Evolutionary conservation across 164 flowering plant species (phyloP).

Genomic region (Houttuynia cordata): DNA sequence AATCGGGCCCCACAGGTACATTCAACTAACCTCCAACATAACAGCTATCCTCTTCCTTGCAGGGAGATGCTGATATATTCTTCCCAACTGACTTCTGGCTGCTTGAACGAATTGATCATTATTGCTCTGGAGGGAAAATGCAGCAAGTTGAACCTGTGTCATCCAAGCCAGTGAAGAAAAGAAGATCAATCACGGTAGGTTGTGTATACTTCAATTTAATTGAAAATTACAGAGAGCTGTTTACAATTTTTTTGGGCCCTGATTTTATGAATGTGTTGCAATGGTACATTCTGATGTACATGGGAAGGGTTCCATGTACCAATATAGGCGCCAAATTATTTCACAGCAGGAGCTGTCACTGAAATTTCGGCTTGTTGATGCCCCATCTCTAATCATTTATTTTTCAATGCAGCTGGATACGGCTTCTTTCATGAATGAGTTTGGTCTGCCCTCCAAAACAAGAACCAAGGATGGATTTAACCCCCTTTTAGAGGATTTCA

Average conservation of each 20-base stretch:
- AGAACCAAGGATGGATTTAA: constrained; percentile 96
- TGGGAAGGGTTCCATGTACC: no score
- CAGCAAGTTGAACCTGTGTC: constrained; percentile 19
- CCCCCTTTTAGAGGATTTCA: constrained; percentile 92
- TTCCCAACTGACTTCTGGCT: constrained; percentile 95
- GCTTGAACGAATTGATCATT: constrained; percentile 82
- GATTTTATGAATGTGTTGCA: background rate
- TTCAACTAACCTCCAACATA: background rate
- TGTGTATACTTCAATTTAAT: background rate
- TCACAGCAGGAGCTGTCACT: background rate
- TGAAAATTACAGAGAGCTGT: background rate
- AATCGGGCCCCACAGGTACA: no score
- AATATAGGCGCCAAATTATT: background rate
- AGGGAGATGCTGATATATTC: constrained; percentile 99
- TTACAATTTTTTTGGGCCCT: background rate
- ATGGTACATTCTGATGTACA: no score
- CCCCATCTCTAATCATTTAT: background rate
- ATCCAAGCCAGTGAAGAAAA: constrained; percentile 61
- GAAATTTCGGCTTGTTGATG: background rate
- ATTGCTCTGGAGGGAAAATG: constrained; percentile 68
- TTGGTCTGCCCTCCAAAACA: constrained; percentile 85
- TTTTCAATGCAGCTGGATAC: constrained; percentile 60
- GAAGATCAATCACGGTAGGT: constrained; percentile 71
- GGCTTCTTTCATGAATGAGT: constrained; percentile 91
- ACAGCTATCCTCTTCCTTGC: constrained; percentile 9